Evolutionary conservation across 345 rosid species (phyloP).

Genomic region (Eutrema japonicum): DNA sequence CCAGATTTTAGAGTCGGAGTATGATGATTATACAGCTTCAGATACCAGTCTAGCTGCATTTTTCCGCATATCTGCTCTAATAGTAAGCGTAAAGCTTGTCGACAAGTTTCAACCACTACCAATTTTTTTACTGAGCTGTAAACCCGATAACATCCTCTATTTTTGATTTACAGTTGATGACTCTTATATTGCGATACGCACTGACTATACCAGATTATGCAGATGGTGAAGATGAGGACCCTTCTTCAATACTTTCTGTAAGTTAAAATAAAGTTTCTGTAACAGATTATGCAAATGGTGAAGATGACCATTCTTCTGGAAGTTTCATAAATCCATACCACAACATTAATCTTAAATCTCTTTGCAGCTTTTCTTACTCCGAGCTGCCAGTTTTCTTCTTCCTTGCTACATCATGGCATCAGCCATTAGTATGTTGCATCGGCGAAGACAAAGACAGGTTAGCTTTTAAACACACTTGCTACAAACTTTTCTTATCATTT

Average conservation of each 20-base stretch:
- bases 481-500: background rate
- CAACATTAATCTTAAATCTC: constrained; percentile 14
- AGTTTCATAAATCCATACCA: constrained; percentile 7
- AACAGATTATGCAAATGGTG: background rate
- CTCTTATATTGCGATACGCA: constrained; percentile 80
- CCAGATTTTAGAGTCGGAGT: constrained; percentile 80
- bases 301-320: background rate
- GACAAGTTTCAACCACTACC: background rate
- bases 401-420: constrained; percentile 99
- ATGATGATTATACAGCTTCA: constrained; percentile 81
- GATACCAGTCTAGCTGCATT: constrained; percentile 88
- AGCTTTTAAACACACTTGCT: background rate
- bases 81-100: constrained; percentile 50
- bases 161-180: constrained; percentile 67
- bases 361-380: constrained; percentile 78
- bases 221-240: constrained; percentile 68
- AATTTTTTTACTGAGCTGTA: background rate
- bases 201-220: constrained; percentile 67
- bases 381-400: constrained; percentile 81
- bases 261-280: constrained; percentile 42
- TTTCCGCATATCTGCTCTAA: constrained; percentile 86
- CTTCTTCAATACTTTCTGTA: constrained; percentile 77
- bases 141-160: background rate
- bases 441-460: constrained; percentile 90
- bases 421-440: constrained; percentile 91